Percentiles rank a stretch among this genome's conserved stretches.
These are phyloP conservation scores for Nothophytophthora sp. DNA, from an alignment of 352 stramenopile genomes.

Conservation along the genomic window DNA sequence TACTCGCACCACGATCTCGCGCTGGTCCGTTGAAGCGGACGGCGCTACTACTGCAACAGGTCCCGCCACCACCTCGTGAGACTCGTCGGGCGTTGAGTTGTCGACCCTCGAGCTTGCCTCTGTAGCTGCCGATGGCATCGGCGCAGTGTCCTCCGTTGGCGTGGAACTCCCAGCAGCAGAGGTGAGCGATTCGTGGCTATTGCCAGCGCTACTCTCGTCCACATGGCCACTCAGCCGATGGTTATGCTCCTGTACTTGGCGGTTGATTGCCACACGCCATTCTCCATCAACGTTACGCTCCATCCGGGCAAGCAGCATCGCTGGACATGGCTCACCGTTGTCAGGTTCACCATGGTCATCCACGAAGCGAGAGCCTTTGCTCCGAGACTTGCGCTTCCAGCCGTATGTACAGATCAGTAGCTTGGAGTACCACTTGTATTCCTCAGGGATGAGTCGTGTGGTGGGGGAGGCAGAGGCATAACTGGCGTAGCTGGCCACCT, in stretches of 20 bases:
- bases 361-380: conserved; percentile 22
- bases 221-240: conserved; percentile 33
- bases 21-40: not conserved
- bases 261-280: conserved; percentile 72
- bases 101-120: conserved; percentile 5
- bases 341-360: conserved; percentile 1
- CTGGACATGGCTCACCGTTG: conserved; percentile 42
- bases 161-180: conserved; percentile 2
- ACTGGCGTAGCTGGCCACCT: conserved; percentile 41
- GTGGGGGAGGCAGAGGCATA: conserved; percentile 22
- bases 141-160: not conserved
- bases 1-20: conserved; percentile 63
- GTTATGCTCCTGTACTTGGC: conserved; percentile 68
- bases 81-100: conserved; percentile 8
- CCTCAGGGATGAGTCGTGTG: conserved; percentile 45
- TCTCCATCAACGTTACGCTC: conserved; percentile 63
- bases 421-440: conserved; percentile 77
- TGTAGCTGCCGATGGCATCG: conserved; percentile 1
- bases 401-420: conserved; percentile 76
- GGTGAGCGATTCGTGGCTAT: conserved; percentile 3
- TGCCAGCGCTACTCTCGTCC: conserved; percentile 11
- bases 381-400: conserved; percentile 68
- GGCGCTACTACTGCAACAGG: conserved; percentile 1
- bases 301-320: conserved; percentile 66
- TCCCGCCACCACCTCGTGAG: conserved; percentile 7